phyloP scores from a whole-genome alignment of 176 grass and related monocot species.

The Paspalum vaginatum region DNA sequence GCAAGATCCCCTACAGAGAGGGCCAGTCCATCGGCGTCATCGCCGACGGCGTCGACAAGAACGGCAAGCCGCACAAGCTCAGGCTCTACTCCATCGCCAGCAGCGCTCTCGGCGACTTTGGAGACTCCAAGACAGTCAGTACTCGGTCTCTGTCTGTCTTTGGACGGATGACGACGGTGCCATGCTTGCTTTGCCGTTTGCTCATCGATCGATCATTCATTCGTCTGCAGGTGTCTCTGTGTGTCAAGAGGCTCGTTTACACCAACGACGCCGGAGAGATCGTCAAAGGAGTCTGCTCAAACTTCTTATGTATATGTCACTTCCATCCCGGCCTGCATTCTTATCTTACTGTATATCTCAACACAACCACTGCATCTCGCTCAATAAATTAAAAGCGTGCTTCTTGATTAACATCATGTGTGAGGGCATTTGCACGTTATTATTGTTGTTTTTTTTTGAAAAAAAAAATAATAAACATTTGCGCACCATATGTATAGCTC shows the following conservation, averaged over 20 bases:
- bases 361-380: too few relatives aligned
- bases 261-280: slow-evolving; percentile 87
- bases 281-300: slow-evolving; percentile 96
- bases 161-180: too few relatives aligned
- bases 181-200: too few relatives aligned
- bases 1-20: slow-evolving; percentile 77
- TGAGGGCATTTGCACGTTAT: too few relatives aligned
- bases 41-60: slow-evolving; percentile 86
- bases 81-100: slow-evolving; percentile 95
- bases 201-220: background rate
- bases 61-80: slow-evolving; percentile 91
- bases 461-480: too few relatives aligned
- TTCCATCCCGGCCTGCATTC: background rate
- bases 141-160: background rate
- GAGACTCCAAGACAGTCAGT: slow-evolving; percentile 87
- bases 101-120: slow-evolving; percentile 90
- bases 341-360: too few relatives aligned
- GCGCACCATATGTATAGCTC: too few relatives aligned
- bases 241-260: slow-evolving; percentile 96
- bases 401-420: too few relatives aligned
- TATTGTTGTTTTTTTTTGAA: too few relatives aligned
- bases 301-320: slow-evolving; percentile 70
- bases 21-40: slow-evolving; percentile 91
- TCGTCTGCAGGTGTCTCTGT: slow-evolving; percentile 71
- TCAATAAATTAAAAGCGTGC: too few relatives aligned